Evolutionary conservation across 2,329 filamentous ascomycete genomes (phyloP).

Genomic region (Sporothrix brunneoviolacea): DNA sequence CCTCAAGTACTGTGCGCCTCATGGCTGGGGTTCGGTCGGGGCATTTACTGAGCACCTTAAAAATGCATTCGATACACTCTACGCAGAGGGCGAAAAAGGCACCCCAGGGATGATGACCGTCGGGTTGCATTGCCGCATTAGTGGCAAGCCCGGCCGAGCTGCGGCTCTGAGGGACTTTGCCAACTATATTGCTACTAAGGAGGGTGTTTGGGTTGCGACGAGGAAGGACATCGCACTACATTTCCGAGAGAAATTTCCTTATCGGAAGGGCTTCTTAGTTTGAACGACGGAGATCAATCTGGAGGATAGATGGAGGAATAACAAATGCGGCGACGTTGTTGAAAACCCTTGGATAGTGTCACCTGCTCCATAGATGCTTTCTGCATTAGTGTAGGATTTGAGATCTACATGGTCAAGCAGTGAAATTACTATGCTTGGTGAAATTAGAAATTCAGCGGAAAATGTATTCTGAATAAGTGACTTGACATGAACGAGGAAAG

Average conservation of each 20-base stretch:
- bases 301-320: no score
- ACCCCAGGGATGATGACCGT: slow-evolving; percentile 53
- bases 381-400: no score
- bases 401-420: no score
- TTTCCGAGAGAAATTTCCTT: slow-evolving; percentile 40
- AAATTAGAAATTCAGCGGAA: no score
- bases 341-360: no score
- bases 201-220: slow-evolving; percentile 48
- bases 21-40: slow-evolving; percentile 37
- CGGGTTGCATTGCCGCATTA: slow-evolving; percentile 45
- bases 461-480: no score
- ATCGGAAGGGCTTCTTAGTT: no score
- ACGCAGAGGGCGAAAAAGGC: slow-evolving; percentile 42
- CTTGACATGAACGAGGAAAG: no score
- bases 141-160: slow-evolving; percentile 45
- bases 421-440: no score
- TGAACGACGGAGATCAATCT: no score
- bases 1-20: slow-evolving; percentile 23
- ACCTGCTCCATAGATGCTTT: no score
- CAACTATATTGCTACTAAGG: slow-evolving; percentile 45
- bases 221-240: slow-evolving; percentile 45
- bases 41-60: slow-evolving; percentile 42
- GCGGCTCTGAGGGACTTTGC: slow-evolving; percentile 45
- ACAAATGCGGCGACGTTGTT: no score
- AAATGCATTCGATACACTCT: slow-evolving; percentile 46